Conservation (phyloP, 2,329 filamentous ascomycete genomes). For the Penicillium sp. region DNA sequence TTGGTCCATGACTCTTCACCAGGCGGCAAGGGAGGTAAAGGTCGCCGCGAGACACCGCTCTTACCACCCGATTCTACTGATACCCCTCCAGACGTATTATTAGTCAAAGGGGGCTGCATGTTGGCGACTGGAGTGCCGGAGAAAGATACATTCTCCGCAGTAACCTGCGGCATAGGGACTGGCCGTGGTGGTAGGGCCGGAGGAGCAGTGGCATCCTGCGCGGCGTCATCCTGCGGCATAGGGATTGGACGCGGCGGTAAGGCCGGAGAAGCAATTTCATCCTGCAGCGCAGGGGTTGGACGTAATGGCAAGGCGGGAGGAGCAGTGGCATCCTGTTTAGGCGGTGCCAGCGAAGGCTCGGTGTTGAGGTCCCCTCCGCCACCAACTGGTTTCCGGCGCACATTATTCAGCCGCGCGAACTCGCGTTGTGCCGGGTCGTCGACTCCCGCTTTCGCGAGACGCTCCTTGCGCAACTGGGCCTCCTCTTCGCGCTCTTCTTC, state of each 20-base stretch:
- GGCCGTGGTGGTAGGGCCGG: conserved; percentile 19
- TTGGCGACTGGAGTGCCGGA: conserved; percentile 12
- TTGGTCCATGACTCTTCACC: conserved; percentile 17
- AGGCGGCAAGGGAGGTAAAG: conserved; percentile 24
- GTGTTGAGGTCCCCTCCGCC: conserved; percentile 9
- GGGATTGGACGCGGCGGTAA: conserved; percentile 15
- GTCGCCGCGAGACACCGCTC: conserved; percentile 15
- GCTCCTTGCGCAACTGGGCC: conserved; percentile 21
- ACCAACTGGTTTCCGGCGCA: conserved; percentile 33
- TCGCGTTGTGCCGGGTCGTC: conserved; percentile 20
- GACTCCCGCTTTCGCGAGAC: conserved; percentile 15
- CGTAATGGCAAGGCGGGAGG: conserved; percentile 17
- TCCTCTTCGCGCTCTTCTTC: conserved; percentile 31
- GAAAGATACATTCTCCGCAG: conserved; percentile 19
- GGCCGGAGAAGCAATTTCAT: conserved; percentile 11
- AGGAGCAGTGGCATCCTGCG: conserved; percentile 3
- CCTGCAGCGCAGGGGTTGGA: conserved; percentile 11
- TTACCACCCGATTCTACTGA: background rate
- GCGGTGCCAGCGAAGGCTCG: background rate
- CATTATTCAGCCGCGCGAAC: conserved; percentile 31
- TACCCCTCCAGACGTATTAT: background rate
- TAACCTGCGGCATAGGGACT: conserved; percentile 13
- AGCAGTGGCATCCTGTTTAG: conserved; percentile 8
- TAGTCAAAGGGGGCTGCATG: conserved; percentile 1
- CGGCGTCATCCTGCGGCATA: background rate